A percentile compares a stretch with the other conserved stretches of the same genome.
Evolutionary conservation across 139 green algal species (phyloP).

Genomic region (Coelastrella sp.): DNA sequence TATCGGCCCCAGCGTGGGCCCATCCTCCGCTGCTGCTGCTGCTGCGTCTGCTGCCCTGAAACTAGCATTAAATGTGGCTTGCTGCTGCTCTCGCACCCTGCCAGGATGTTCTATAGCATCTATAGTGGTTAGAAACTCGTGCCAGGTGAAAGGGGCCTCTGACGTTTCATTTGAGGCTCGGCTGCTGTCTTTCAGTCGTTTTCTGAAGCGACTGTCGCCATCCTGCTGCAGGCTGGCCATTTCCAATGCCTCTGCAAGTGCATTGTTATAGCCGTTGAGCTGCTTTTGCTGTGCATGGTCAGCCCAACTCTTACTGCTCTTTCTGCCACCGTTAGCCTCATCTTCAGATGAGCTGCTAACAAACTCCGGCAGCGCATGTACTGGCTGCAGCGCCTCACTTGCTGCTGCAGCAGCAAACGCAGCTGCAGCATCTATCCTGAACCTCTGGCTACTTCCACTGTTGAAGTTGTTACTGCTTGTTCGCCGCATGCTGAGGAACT

Average conservation of each 20-base stretch:
- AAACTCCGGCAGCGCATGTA: conserved; percentile 6
- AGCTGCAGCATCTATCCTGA: neutral
- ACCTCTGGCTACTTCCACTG: neutral
- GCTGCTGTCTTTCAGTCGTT: no score
- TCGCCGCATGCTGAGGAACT: neutral
- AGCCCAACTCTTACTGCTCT: neutral
- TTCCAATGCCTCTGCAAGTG: neutral
- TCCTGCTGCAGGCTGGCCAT: neutral
- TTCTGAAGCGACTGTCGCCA: no score
- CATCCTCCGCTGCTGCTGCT: neutral
- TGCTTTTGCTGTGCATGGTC: neutral
- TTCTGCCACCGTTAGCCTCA: neutral
- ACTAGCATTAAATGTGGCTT: neutral
- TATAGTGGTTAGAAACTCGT: conserved; percentile 43
- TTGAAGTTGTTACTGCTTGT: neutral
- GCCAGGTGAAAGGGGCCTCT: conserved; percentile 40
- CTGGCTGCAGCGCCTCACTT: conserved; percentile 16
- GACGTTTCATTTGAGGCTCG: no score
- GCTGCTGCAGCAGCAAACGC: conserved; percentile 36
- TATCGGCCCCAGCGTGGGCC: neutral
- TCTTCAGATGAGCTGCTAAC: conserved; percentile 25
- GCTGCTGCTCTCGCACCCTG: conserved; percentile 39
- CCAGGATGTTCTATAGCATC: conserved; percentile 30
- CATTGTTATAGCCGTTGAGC: neutral
- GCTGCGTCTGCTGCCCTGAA: neutral